phyloP scores from a whole-genome alignment of 2,329 filamentous ascomycete genomes.

The Clonostachys chloroleuca region DNA sequence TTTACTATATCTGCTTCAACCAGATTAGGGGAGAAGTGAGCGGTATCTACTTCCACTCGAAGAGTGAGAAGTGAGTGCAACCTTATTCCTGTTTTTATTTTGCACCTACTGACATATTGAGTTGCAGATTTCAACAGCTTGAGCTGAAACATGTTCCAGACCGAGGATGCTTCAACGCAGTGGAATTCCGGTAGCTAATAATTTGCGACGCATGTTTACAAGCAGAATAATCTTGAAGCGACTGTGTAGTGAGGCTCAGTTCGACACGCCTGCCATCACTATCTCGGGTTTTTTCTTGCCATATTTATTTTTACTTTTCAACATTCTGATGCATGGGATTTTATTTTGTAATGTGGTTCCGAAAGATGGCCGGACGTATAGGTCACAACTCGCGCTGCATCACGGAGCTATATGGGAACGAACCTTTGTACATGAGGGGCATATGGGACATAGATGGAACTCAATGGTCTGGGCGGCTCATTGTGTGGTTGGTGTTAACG shows the following conservation, averaged over 20 bases:
- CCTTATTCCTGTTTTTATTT: neutral
- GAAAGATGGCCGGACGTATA: neutral
- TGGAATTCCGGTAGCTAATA: conserved; percentile 64
- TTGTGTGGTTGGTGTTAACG: no score
- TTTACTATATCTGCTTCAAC: conserved; percentile 99
- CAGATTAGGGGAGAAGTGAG: conserved; percentile 81
- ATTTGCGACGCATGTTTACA: no score
- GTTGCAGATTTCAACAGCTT: conserved; percentile 78
- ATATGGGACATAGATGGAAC: neutral
- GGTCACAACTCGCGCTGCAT: neutral
- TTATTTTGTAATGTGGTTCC: no score
- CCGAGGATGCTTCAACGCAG: conserved; percentile 74
- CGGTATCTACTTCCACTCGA: conserved; percentile 96
- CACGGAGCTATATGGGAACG: neutral
- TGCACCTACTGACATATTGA: neutral
- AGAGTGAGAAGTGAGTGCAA: conserved; percentile 84
- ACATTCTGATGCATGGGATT: neutral
- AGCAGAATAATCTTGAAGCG: neutral
- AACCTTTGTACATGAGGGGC: neutral
- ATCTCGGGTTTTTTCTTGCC: conserved; percentile 1
- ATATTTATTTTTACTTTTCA: neutral
- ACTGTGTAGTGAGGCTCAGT: neutral
- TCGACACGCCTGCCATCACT: neutral
- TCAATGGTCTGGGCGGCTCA: neutral
- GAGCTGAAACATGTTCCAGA: conserved; percentile 87